These are phyloP conservation scores for Gossypioides kirkii DNA, from an alignment of 345 rosid species.

Conservation along the genomic window DNA sequence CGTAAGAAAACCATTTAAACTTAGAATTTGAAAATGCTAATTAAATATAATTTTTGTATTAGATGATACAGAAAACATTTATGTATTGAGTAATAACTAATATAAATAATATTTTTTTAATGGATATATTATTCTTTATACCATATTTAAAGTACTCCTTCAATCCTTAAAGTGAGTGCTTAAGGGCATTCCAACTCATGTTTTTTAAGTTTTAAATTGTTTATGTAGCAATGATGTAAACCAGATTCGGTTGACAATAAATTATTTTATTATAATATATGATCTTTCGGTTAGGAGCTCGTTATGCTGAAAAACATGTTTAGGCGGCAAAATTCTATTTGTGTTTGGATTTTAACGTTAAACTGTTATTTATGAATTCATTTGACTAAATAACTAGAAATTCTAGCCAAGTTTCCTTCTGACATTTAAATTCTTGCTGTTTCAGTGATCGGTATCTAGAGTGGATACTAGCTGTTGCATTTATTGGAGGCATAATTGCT, in stretches of 20 bases:
- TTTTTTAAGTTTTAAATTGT: too few relatives aligned
- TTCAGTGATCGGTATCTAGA: slow-evolving; percentile 69
- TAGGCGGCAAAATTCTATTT: not conserved
- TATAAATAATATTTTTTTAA: not conserved
- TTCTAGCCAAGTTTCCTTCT: not conserved
- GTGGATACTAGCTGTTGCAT: slow-evolving; percentile 79
- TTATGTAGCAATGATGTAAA: too few relatives aligned
- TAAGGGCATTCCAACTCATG: too few relatives aligned
- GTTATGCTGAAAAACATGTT: not conserved
- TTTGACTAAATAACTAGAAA: not conserved
- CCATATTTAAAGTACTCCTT: too few relatives aligned
- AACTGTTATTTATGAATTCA: not conserved
- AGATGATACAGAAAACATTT: not conserved
- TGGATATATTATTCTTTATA: too few relatives aligned
- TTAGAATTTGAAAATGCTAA: not conserved
- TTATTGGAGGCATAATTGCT: slow-evolving; percentile 66
- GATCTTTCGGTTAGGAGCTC: not conserved
- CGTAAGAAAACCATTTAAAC: not conserved
- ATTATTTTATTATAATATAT: too few relatives aligned
- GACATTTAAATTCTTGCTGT: not conserved
- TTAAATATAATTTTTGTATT: not conserved
- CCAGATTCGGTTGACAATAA: too few relatives aligned
- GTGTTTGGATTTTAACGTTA: not conserved
- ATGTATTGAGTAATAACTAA: not conserved
- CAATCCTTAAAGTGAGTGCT: too few relatives aligned